Evolutionary conservation across 768 basidiomycete genomes (phyloP).

Genomic region (Mycena albidolilacea): DNA sequence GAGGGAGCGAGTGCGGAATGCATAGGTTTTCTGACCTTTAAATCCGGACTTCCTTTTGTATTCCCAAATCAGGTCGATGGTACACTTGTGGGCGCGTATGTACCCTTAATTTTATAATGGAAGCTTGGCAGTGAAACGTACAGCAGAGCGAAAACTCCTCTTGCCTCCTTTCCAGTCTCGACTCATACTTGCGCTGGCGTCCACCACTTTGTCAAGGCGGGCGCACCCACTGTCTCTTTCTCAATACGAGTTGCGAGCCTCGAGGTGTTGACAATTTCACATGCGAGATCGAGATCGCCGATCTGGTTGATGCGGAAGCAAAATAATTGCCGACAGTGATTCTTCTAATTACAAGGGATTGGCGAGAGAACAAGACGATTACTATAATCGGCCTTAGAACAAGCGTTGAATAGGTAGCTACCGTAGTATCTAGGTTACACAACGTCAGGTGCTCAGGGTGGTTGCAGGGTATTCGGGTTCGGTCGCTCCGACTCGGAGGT

Average conservation of each 20-base stretch:
- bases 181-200: not conserved
- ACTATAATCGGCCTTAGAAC: conserved; percentile 14
- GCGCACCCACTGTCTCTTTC: not conserved
- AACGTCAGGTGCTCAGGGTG: conserved; percentile 7
- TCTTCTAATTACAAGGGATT: conserved; percentile 30
- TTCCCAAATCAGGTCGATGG: conserved; percentile 1
- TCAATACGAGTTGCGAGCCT: conserved; percentile 34
- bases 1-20: conserved; percentile 7
- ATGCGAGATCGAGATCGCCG: conserved; percentile 20
- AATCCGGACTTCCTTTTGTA: conserved; percentile 29
- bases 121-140: conserved; percentile 14
- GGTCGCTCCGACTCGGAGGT: too few species aligned
- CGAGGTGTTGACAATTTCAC: conserved; percentile 24
- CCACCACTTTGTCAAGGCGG: conserved; percentile 17
- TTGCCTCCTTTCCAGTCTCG: not conserved
- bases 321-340: conserved; percentile 8
- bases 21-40: conserved; percentile 9
- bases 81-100: conserved; percentile 32
- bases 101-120: conserved; percentile 5
- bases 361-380: conserved; percentile 27
- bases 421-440: conserved; percentile 3
- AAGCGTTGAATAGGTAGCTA: conserved; percentile 19
- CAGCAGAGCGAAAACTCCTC: not conserved
- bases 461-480: not conserved
- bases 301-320: conserved; percentile 21